phyloP scores from a whole-genome alignment of 441 rosid species.

The Gossypium lobatum region DNA sequence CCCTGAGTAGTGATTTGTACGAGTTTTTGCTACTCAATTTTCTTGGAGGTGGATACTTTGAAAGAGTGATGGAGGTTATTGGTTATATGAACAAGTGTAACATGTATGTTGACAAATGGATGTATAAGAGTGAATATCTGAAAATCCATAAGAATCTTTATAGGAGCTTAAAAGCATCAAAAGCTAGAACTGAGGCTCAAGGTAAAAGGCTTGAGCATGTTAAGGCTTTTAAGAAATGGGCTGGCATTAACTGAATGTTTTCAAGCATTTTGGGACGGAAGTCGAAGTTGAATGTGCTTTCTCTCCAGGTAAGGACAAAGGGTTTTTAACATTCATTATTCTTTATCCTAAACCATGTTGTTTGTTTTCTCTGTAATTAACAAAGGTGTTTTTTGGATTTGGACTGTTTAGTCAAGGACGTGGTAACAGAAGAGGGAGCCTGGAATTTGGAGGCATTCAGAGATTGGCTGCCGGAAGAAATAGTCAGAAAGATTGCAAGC shows the following conservation, averaged over 20 bases:
- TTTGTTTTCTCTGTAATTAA: too few species aligned
- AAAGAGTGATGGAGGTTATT: conserved; percentile 75
- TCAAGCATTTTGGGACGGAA: neutral
- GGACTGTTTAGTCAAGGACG: too few species aligned
- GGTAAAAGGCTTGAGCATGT: conserved; percentile 57
- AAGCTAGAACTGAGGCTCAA: conserved; percentile 59
- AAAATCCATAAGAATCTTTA: conserved; percentile 73
- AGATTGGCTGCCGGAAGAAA: too few species aligned
- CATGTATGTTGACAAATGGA: conserved; percentile 47
- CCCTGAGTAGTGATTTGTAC: conserved; percentile 51
- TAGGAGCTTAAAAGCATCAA: conserved; percentile 40
- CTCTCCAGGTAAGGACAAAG: neutral
- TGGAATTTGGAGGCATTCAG: too few species aligned
- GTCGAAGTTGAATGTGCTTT: neutral
- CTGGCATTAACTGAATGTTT: conserved; percentile 32
- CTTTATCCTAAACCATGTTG: neutral
- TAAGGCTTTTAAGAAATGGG: conserved; percentile 51
- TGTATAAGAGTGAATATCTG: conserved; percentile 58
- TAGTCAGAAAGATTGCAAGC: too few species aligned
- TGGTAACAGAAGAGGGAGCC: too few species aligned
- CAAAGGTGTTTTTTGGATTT: too few species aligned
- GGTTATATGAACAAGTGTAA: conserved; percentile 40
- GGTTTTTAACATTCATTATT: neutral
- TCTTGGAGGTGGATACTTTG: conserved; percentile 82
- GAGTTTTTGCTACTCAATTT: conserved; percentile 62